These are phyloP conservation scores for Hordeum vulgare DNA, from an alignment of 176 grass and related monocot species.

Conservation along the genomic window MorexV3_pseudomolecules_assembly NC_058522.1:534184845-534185344, in stretches of 20 bases:
- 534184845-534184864: too few species aligned
- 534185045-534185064: not conserved
- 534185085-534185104: not conserved
- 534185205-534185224: conserved; percentile 19
- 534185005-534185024: not conserved
- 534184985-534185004: too few species aligned
- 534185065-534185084: not conserved
- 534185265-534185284: not conserved
- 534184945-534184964: not conserved
- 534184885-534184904: too few species aligned
- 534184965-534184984: not conserved
- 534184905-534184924: too few species aligned
- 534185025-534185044: not conserved
- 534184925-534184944: too few species aligned
- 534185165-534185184: conserved; percentile 34
- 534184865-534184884: too few species aligned
- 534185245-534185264: not conserved
- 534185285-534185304: not conserved
- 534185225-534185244: conserved; percentile 21
- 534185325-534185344: not conserved
- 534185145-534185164: conserved; percentile 28
- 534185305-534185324: too few species aligned
- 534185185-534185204: not conserved
- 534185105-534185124: not conserved
- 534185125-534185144: conserved; percentile 36